Evolutionary conservation across 805 yeast species (phyloP), one percentile per base, ranked within the genome.

Genomic region (Candida nonsorbophila): DNA sequence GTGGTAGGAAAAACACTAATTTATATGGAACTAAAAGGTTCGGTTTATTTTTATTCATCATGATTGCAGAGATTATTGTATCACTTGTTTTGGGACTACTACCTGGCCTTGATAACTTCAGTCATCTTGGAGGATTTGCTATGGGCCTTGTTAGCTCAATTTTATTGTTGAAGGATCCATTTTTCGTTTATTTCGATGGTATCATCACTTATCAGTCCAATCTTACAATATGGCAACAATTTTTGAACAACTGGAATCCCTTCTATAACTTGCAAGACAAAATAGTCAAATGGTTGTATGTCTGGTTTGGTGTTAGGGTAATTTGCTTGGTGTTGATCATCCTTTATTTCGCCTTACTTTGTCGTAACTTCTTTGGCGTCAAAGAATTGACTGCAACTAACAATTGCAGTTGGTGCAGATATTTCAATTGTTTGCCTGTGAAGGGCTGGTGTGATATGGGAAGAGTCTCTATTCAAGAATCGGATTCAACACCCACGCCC

Each of bases 91-190:
- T 81, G 12, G 88, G 88, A 0, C 56, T 81, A 12, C 53, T 81
- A 10, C 88, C 88, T 0, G 88, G 88, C 0, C 47, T 81, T 30
- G 88, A 81, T 50, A 81, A 81, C 47, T 81, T 81, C 45, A 68
- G 82, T 24, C 87, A 81, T 49, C 71, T 81, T 41, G 88, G 88
- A 7, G 88, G 88, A 5, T 78, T 80, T 53, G 69, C 76, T 14
- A 56, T 74, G 53, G 88, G 88, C 0, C 21, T 76, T 0, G 46
- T 74, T 16, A 40, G 65, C 19, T 74, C 80, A 1, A 43, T 76
- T 0, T 53, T 68, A 1, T 37, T 79, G 7, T 44, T 81, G 22
- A 64, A 73, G 22, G 79, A 76, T 37, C 88, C 88, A 1, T 55
- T 62, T 11, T 72, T 69, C 34, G 58, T 62, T 3, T 65, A 56